Evolutionary conservation across 1,139 yeast genomes (phyloP), one percentile per base, ranked within the genome.

Genomic region (Suhomyces anneliseae): DNA sequence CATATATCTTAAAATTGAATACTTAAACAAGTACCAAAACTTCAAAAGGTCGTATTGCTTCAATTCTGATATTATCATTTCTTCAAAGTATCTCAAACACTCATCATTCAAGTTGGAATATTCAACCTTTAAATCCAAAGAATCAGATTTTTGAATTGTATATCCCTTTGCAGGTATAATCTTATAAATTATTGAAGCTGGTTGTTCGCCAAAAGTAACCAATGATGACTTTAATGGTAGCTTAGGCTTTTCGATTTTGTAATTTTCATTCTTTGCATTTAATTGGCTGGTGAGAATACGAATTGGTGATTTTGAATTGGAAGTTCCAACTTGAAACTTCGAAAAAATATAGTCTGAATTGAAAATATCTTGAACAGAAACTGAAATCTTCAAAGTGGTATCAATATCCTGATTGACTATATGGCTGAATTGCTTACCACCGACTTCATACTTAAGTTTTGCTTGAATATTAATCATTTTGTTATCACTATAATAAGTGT

Each of bases 311-410:
- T 66, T 68, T 0, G 74, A 54, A 32, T 75, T 74, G 1, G 85
- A 72, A 3, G 90, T 76, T 9, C 90, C 85, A 39, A 87, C 73
- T 24, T 85, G 81, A 58, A 85, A 87, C 54, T 82, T 83, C 3
- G 92, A 83, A 55, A 79, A 85, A 1, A 87, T 68, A 43, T 72
- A 71, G 8, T 76, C 65, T 1, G 76, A 61, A 48, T 79, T 79
- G 67, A 87, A 87, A 11, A 83, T 81, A 61, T 88, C 95, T 57
- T 86, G 92, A 2, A 87, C 95, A 2, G 88, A 80, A 1, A 87
- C 92, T 0, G 90, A 84, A 6, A 83, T 61, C 11, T 74, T 67
- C 34, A 87, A 68, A 1, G 82, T 69, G 6, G 82, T 75, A 49
- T 83, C 84, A 7, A 85, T 56, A 7, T 56, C 59, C 41, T 63